Evolutionary conservation across 2,329 filamentous ascomycete genomes (phyloP), one percentile per base, ranked within the genome.

Genomic region (Fusarium drepaniforme): DNA sequence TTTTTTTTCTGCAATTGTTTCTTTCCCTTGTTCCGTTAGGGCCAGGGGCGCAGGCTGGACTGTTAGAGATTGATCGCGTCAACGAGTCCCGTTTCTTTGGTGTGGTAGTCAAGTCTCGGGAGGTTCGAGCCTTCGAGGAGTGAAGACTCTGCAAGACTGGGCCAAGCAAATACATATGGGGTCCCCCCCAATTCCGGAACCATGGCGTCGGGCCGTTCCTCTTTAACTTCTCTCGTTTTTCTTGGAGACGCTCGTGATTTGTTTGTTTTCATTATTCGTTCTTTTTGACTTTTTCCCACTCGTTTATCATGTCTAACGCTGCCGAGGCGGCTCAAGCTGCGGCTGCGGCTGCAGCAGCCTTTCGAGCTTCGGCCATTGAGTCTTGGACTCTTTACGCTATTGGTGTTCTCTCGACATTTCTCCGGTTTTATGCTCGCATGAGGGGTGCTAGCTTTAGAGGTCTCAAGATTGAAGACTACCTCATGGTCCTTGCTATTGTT

Each of bases 361-460:
- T 76, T 13, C 63, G 44, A n/a, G 40, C 62, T 35, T 73, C 73
- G 15, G 67, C 63, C 5, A 73, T 71, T 16, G 80, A 81, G 65
- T 68, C 74, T 9, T 81, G 80, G 79, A 80, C 79, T 8, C 66
- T 83, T 0, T 81, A 80, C 37, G 67, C 70, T 0, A 66, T 82
- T 25, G 80, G 76, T 4, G 66, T 82, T 38, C 46, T 73, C 3
- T 68, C 79, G 11, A 81, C 80, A 1, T 38, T 75, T 11, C 59
- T 82, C 8, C 70, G 81, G 8, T 82, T 81, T 1, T 83, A 81
- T 65, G 78, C 80, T 21, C 76, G 81, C 8, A 64, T 78, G 16
- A 76, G 75, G 3, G 71, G 73, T 1, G 72, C 78, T 6, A 79
- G 81, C 0, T 46, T 78, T 4, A 70, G 72, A 9, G 75, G 75